Percentiles rank a stretch among this genome's conserved stretches.
Conservation (phyloP, 208 protist species). For the Plasmodiophora brassicae region DNA sequence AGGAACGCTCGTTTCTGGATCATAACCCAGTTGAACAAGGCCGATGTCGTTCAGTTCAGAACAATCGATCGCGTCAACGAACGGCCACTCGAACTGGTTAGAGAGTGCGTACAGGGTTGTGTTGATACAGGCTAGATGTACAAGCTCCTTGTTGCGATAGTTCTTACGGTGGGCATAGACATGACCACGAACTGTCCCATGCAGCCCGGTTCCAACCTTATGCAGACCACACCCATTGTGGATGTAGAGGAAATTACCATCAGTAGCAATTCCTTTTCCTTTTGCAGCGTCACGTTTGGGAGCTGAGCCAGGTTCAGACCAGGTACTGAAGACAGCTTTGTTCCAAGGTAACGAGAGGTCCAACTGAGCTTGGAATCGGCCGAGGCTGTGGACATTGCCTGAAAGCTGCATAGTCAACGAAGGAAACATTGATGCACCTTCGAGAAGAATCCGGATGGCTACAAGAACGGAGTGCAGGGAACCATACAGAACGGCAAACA, state of each 20-base stretch:
- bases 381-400: not conserved
- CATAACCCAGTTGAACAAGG: not conserved
- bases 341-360: not conserved
- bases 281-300: not conserved
- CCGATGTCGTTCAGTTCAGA: not conserved
- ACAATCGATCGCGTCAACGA: not conserved
- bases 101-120: not conserved
- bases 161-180: not conserved
- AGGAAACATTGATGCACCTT: not conserved
- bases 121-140: not conserved
- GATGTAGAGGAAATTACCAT: conserved; percentile 2
- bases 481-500: not conserved
- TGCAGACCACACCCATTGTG: not conserved
- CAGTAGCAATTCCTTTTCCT: not conserved
- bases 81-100: not conserved
- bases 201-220: not conserved
- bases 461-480: not conserved
- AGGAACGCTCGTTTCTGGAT: not conserved
- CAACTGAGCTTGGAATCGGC: not conserved
- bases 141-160: not conserved
- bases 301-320: not conserved
- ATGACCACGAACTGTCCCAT: not conserved
- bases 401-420: not conserved
- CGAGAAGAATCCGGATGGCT: not conserved
- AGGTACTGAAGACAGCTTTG: not conserved